Base-by-base conservation (phyloP, 1,284 basidiomycete species). In the Ustilago lituana region DNA sequence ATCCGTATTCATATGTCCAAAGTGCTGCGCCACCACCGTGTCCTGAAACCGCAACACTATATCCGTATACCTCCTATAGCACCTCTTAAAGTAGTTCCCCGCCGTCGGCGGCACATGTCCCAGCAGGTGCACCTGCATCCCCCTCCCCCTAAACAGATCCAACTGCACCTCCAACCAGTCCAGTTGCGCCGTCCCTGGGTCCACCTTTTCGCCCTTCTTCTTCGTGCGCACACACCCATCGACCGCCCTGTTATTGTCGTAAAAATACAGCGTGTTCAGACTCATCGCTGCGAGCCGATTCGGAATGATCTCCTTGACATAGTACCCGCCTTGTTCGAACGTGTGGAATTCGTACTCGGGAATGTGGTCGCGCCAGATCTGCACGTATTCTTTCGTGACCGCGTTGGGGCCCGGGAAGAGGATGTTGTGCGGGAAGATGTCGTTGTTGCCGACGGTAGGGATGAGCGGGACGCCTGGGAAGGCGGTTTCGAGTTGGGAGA, bases 161-260 rank as follows among this genome's bases (percentile, higher is more conserved):
- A 97, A 85, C 82, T 94, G 92, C 2, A 92, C 91, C 71, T 93
- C 91, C 19, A 97, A 85, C 93, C 93, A 96, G 83, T 94, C 91
- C 29, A 78, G 55, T 33, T 78, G 74, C n/a, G 70, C 60, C 1
- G 76, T 77, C 2, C 76, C 76, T 5, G 73, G 65, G 33, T 78
- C 78, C 6, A 55, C 55, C 9, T 73, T 37, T 8, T 49, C 59
- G 4, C 48, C 43, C 10, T 60, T 56, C 15, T 51, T 54, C 36
- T 64, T 71, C 20, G 57, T 73, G 38, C 41, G 46, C 12, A 63
- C 54, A 50, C 84, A 84, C 2, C 84, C 83, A 40, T 84, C 83
- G 15, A 78, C 74, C 88, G 91, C 90, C 84, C 92, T 91, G 84
- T 96, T 96, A 29, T 89, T 89, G 78, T 92, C 90, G 83, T 91